These are phyloP conservation scores for Escovopsis sp. DNA, from an alignment of 2,329 filamentous ascomycete genomes.

Conservation along the genomic window DNA sequence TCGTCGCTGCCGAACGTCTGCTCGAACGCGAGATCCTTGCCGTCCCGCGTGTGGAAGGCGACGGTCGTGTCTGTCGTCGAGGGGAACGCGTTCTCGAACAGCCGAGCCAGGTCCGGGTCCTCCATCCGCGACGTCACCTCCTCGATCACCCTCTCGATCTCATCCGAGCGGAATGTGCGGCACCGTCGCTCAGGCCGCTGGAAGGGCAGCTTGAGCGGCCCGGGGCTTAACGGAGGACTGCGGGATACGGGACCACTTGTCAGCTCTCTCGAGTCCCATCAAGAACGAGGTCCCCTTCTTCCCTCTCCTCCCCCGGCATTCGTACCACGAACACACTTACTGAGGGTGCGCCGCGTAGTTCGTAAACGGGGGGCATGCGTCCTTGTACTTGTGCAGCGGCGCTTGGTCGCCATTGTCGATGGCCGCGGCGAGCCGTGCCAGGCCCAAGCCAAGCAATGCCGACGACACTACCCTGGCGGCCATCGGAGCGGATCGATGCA, in stretches of 20 bases:
- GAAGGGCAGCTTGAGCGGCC: conserved; percentile 65
- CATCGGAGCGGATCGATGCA: conserved; percentile 9
- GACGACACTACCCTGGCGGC: conserved; percentile 12
- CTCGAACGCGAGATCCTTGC: conserved; percentile 22
- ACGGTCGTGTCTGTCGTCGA: conserved; percentile 76
- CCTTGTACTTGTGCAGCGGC: conserved; percentile 12
- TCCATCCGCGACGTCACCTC: conserved; percentile 67
- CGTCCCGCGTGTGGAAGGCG: conserved; percentile 64
- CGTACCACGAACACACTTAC: conserved; percentile 16
- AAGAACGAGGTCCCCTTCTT: too few relatives aligned
- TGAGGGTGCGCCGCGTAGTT: conserved; percentile 23
- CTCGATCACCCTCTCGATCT: conserved; percentile 76
- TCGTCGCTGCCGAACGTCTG: conserved; percentile 15
- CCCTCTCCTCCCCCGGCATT: too few relatives aligned
- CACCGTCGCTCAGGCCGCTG: conserved; percentile 71
- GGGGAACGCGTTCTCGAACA: conserved; percentile 93
- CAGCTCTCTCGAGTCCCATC: not conserved
- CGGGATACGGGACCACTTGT: not conserved
- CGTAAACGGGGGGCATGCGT: conserved; percentile 26
- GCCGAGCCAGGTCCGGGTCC: conserved; percentile 72
- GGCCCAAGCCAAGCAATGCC: conserved; percentile 13
- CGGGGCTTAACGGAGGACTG: conserved; percentile 65
- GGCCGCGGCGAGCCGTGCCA: conserved; percentile 6
- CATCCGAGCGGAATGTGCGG: conserved; percentile 74
- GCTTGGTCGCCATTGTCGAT: conserved; percentile 11